These are phyloP conservation scores for Candida odintsovae DNA, from an alignment of 805 yeast genomes.

Conservation along the genomic window DNA sequence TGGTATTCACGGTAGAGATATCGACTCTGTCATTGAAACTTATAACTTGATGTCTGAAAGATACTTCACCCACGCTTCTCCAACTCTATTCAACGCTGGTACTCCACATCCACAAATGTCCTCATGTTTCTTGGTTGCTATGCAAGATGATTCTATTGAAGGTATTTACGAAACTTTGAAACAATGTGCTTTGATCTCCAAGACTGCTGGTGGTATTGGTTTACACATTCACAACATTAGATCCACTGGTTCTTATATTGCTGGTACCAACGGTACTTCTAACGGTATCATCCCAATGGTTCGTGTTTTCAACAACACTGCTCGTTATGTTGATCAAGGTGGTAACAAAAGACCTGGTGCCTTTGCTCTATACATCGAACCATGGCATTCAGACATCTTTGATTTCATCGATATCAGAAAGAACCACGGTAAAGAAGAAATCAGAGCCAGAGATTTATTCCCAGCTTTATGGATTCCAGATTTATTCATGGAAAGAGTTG, in stretches of 20 bases:
- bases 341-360: conserved; percentile 99
- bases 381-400: conserved; percentile 94
- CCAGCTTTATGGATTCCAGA: conserved; percentile 95
- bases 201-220: conserved; percentile 96
- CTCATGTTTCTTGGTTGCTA: conserved; percentile 86
- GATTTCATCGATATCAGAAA: conserved; percentile 83
- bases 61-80: conserved; percentile 91
- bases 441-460: conserved; percentile 88
- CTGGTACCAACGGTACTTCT: conserved; percentile 90
- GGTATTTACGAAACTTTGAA: conserved; percentile 90
- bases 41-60: conserved; percentile 82
- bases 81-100: conserved; percentile 92
- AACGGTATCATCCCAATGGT: conserved; percentile 96
- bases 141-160: conserved; percentile 92
- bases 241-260: conserved; percentile 78
- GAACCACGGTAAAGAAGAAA: conserved; percentile 93
- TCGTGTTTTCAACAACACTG: conserved; percentile 91
- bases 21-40: conserved; percentile 68
- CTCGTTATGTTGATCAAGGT: conserved; percentile 96
- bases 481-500: conserved; percentile 87
- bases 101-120: conserved; percentile 81
- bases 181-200: conserved; percentile 84
- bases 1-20: conserved; percentile 76
- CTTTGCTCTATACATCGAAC: conserved; percentile 87
- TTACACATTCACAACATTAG: conserved; percentile 84